Percentiles rank a stretch among this genome's conserved stretches.
Evolutionary conservation across 2,329 filamentous ascomycete species (phyloP).

Genomic region (Nothophaeocryptopus gaeumannii): DNA sequence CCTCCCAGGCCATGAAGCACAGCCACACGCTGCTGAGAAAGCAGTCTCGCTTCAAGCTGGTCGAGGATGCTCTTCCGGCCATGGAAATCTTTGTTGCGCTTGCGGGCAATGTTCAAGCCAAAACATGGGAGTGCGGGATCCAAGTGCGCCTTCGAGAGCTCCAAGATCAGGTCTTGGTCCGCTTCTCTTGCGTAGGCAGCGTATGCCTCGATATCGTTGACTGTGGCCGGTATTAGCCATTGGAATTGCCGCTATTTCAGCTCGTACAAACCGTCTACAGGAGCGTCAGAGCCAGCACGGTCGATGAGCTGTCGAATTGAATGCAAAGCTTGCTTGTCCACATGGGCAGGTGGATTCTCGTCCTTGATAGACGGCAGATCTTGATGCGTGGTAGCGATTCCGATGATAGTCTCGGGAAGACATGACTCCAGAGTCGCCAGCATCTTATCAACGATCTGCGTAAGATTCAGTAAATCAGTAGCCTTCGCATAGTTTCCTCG

Average conservation of each 20-base stretch:
- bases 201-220: no score
- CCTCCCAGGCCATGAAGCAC: conserved; percentile 8
- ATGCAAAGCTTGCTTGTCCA: background rate
- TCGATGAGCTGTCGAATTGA: background rate
- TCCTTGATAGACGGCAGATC: no score
- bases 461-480: background rate
- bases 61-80: background rate
- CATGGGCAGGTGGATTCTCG: background rate
- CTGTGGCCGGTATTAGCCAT: no score
- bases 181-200: background rate
- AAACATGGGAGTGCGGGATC: background rate
- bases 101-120: background rate
- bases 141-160: background rate
- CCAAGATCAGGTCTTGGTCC: background rate
- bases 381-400: no score
- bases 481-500: no score
- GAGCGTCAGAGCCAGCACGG: no score
- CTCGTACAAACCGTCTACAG: no score
- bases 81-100: conserved; percentile 2
- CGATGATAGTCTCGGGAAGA: no score
- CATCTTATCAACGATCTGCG: conserved; percentile 1
- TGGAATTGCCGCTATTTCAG: no score
- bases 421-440: no score
- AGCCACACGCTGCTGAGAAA: background rate
- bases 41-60: background rate